Evolutionary conservation across 2,329 filamentous ascomycete species (phyloP).

Genomic region (Sporothrix brasiliensis): DNA sequence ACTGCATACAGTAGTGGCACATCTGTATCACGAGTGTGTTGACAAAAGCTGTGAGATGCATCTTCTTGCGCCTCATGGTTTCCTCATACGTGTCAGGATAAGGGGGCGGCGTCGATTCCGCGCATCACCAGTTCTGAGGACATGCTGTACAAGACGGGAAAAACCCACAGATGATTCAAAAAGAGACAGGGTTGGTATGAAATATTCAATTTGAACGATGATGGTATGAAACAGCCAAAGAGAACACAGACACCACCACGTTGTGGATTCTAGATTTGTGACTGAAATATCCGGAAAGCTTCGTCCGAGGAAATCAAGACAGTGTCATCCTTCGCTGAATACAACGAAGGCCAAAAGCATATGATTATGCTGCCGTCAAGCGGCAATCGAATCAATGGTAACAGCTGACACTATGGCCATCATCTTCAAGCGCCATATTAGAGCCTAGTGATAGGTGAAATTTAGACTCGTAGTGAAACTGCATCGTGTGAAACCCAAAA

Average conservation of each 20-base stretch:
- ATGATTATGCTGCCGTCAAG: background rate
- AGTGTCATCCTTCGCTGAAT: too few species aligned
- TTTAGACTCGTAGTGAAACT: background rate
- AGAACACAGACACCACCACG: background rate
- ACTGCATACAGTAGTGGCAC: slow-evolving; percentile 1
- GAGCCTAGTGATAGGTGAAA: background rate
- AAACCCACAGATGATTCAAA: background rate
- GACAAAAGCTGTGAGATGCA: background rate
- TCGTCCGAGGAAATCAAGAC: too few species aligned
- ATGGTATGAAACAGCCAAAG: background rate
- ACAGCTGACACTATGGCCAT: background rate
- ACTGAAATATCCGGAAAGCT: too few species aligned
- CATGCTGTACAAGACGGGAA: background rate
- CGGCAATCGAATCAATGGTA: background rate
- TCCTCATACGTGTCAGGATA: background rate
- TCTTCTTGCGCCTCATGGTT: background rate
- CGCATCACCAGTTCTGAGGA: slow-evolving; percentile 5
- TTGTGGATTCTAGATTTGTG: background rate
- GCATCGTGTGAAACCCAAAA: background rate
- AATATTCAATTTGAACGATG: background rate
- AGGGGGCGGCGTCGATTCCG: background rate
- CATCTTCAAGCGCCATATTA: background rate
- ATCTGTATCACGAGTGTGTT: background rate
- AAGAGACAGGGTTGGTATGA: background rate
- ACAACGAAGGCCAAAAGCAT: too few species aligned